phyloP scores from a whole-genome alignment of 345 rosid species.

The Linum usitatissimum region DNA sequence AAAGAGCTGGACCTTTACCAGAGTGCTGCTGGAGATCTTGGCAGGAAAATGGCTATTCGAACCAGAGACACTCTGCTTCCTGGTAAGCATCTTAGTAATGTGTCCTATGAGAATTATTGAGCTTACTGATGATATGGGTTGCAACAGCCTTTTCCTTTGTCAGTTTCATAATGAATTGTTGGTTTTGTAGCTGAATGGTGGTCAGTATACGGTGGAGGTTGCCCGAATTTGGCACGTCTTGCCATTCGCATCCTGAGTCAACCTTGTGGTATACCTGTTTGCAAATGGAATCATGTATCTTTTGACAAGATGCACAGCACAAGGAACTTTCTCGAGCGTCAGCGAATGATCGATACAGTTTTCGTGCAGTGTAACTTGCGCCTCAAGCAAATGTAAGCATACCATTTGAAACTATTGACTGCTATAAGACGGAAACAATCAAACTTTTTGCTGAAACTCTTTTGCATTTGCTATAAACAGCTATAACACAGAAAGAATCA shows the following conservation, averaged over 20 bases:
- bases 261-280: slow-evolving; percentile 53
- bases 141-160: not conserved
- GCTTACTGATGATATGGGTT: too few species aligned
- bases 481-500: not conserved
- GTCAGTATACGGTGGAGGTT: slow-evolving; percentile 85
- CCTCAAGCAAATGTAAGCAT: slow-evolving; percentile 48
- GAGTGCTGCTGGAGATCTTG: slow-evolving; percentile 72
- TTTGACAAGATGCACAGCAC: slow-evolving; percentile 40
- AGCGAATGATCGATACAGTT: slow-evolving; percentile 51
- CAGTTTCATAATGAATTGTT: not conserved
- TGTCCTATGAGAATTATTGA: too few species aligned
- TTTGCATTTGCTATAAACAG: slow-evolving; percentile 2
- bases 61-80: slow-evolving; percentile 74
- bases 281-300: slow-evolving; percentile 25
- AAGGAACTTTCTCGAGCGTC: slow-evolving; percentile 68
- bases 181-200: slow-evolving; percentile 80
- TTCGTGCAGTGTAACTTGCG: slow-evolving; percentile 80
- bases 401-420: not conserved
- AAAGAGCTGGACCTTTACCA: slow-evolving; percentile 64
- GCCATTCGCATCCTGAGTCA: slow-evolving; percentile 76
- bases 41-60: slow-evolving; percentile 81
- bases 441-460: slow-evolving; percentile 9
- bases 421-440: not conserved
- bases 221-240: slow-evolving; percentile 76
- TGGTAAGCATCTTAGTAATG: slow-evolving; percentile 24